Percentiles rank a stretch among this genome's conserved stretches.
These are phyloP conservation scores for Salvia miltiorrhiza DNA, from an alignment of 257 asterid species.

Conservation along the genomic window DNA sequence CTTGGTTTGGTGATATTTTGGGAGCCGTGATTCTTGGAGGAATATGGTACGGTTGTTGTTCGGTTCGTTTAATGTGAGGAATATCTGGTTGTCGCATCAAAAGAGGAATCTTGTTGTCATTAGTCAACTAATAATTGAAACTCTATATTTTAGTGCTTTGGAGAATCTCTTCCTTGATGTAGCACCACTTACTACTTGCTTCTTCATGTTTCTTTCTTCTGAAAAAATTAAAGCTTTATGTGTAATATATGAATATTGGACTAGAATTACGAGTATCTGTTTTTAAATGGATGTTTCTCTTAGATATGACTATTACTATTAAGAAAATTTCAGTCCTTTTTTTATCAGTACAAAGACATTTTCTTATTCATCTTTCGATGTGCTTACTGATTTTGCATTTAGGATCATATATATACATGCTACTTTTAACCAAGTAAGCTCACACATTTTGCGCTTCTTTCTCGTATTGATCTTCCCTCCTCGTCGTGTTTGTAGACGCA, in stretches of 20 bases:
- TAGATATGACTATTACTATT: background rate
- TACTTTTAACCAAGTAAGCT: background rate
- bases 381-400: background rate
- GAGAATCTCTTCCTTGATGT: conserved; percentile 60
- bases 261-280: background rate
- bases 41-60: conserved; percentile 9
- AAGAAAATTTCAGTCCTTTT: background rate
- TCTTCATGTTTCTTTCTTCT: conserved; percentile 8
- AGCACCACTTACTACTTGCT: conserved; percentile 23
- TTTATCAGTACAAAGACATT: background rate
- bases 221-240: background rate
- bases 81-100: conserved; percentile 46
- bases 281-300: background rate
- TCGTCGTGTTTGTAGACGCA: conserved; percentile 79
- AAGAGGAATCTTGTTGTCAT: conserved; percentile 50
- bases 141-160: conserved; percentile 44
- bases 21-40: conserved; percentile 22
- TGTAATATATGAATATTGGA: background rate
- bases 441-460: background rate
- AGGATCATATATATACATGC: no score
- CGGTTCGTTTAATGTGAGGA: conserved; percentile 20
- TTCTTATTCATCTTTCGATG: background rate
- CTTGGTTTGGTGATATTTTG: conserved; percentile 22
- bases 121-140: conserved; percentile 47
- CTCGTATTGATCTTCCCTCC: background rate